A percentile compares a stretch with the other conserved stretches of the same genome.
These are phyloP conservation scores for Xylariales sp. DNA, from an alignment of 2,329 filamentous ascomycete genomes.

Conservation along the genomic window DNA sequence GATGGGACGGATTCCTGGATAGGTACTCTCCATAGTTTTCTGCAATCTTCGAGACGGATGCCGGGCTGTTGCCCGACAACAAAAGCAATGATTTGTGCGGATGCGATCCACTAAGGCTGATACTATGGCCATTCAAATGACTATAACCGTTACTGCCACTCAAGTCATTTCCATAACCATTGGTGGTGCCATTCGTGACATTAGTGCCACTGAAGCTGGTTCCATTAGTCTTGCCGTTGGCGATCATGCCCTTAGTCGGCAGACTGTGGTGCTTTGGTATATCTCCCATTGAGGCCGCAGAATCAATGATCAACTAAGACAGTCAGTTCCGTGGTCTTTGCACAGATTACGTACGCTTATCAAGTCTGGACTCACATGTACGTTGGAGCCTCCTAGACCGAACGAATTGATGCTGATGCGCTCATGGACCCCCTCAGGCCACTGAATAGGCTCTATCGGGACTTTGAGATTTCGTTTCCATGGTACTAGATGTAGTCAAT, in stretches of 20 bases:
- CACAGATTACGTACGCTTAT: too few relatives aligned
- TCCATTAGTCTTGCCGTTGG: background rate
- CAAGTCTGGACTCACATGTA: slow-evolving; percentile 18
- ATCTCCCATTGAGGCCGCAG: background rate
- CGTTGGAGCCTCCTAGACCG: slow-evolving; percentile 21
- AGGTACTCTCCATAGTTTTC: background rate
- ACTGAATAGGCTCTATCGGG: slow-evolving; percentile 3
- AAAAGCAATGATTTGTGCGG: background rate
- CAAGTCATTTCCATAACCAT: background rate
- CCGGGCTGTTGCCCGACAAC: background rate
- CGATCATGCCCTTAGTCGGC: background rate
- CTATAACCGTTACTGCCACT: background rate
- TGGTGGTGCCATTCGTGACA: background rate
- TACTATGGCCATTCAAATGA: background rate
- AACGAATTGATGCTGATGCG: slow-evolving; percentile 23
- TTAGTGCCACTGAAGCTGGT: background rate
- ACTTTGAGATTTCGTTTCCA: slow-evolving; percentile 1
- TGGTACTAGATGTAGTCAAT: slow-evolving; percentile 1
- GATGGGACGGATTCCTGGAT: background rate
- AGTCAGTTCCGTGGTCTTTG: too few relatives aligned
- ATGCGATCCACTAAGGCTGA: background rate
- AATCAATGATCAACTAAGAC: background rate
- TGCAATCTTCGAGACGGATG: background rate
- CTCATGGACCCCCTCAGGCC: slow-evolving; percentile 12
- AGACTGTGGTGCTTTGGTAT: background rate